phyloP scores from a whole-genome alignment of 345 rosid genomes.

The Eucalyptus lansdowneana region DNA sequence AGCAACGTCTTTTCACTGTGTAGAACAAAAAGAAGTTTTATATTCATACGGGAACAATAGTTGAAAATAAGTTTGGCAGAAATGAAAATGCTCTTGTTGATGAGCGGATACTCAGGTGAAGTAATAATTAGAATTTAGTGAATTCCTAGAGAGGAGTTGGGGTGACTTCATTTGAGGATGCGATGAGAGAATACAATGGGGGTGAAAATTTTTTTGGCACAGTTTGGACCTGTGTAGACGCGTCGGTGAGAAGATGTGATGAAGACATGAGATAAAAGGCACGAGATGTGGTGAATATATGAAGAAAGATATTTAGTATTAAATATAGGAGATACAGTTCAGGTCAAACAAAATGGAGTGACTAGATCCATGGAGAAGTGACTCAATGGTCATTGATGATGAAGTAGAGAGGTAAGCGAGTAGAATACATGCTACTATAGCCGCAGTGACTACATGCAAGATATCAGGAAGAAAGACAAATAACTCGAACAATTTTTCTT shows the following conservation, averaged over 20 bases:
- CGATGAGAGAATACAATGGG: background rate
- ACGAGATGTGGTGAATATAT: background rate
- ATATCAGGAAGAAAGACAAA: background rate
- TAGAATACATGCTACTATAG: background rate
- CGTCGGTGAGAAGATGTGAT: background rate
- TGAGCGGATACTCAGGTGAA: background rate
- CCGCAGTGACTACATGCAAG: background rate
- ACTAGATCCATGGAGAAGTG: background rate
- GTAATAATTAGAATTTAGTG: background rate
- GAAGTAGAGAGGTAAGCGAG: background rate
- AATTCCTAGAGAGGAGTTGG: background rate
- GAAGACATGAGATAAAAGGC: background rate
- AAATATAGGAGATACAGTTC: background rate
- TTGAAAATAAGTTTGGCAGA: background rate
- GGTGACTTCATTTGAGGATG: background rate
- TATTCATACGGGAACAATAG: background rate
- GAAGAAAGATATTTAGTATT: background rate
- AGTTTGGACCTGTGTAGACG: background rate
- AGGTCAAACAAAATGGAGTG: background rate
- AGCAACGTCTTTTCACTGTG: background rate
- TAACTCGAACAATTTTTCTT: background rate
- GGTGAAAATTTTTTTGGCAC: background rate
- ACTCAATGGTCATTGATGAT: background rate
- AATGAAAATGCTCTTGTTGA: background rate
- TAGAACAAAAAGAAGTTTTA: background rate